Evolutionary conservation across 192 early-diverging fungal species (phyloP).

Genomic region (Podila horticola): DNA sequence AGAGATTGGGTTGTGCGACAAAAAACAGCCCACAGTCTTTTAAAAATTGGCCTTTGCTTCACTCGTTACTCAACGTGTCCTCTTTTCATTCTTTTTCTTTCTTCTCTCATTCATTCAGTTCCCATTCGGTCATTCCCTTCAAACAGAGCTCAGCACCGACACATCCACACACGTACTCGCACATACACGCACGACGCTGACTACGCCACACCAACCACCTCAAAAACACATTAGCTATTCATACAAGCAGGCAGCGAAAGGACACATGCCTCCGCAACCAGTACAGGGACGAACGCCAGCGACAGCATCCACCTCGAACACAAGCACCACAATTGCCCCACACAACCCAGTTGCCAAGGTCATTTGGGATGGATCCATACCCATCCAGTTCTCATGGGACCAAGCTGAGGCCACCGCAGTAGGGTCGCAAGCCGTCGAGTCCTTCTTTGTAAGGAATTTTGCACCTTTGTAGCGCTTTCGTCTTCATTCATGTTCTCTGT

Average conservation of each 20-base stretch:
- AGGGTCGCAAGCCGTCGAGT: slow-evolving; percentile 46
- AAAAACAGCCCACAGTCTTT: too few relatives aligned
- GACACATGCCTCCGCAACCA: slow-evolving; percentile 44
- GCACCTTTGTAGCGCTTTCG: neutral
- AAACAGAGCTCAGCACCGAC: neutral
- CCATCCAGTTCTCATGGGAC: slow-evolving; percentile 56
- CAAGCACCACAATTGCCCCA: slow-evolving; percentile 35
- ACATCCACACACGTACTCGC: neutral
- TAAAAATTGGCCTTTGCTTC: neutral
- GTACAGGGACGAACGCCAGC: slow-evolving; percentile 40
- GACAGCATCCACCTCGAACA: slow-evolving; percentile 25
- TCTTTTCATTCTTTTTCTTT: slow-evolving; percentile 1
- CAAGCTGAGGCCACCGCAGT: slow-evolving; percentile 42
- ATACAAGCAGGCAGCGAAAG: neutral
- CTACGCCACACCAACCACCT: neutral
- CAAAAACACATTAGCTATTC: neutral
- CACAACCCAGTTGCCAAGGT: slow-evolving; percentile 56
- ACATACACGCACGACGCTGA: neutral
- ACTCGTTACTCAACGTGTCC: too few relatives aligned
- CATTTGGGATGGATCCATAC: slow-evolving; percentile 60
- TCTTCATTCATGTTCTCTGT: neutral
- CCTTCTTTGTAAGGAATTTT: slow-evolving; percentile 41
- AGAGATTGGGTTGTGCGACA: neutral
- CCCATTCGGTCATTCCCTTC: neutral
- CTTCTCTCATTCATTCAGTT: neutral